Evolutionary conservation across 495 filamentous ascomycete species (phyloP), one percentile per base, ranked within the genome.

Genomic region (Xylaria sp.): DNA sequence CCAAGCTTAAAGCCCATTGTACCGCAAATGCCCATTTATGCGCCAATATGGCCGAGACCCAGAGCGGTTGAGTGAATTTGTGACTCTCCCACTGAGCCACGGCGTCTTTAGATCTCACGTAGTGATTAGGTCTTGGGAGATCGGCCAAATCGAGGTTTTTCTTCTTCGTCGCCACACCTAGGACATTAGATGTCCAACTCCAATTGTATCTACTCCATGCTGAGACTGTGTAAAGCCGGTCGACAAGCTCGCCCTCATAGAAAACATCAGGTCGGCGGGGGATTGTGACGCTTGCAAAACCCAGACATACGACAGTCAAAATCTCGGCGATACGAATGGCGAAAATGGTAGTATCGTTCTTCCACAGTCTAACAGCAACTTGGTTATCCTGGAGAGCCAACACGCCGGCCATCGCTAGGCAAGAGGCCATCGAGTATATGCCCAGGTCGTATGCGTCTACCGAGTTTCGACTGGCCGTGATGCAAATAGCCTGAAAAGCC

Each of bases 231-330:
- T 82, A 83, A 78, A 92, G 85, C 41, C 84, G 79, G 75, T 95
- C 93, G 12, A 96, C 90, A 12, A 82, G 72, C 52, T 86, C 78
- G 37, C 87, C 91, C 26, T 85, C 73, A 62, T 82, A 84, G 52
- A 82, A 89, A 44, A 96, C 88, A 61, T 90, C 84, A 11, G 93
- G 92, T 21, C 92, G 85, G 46, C 93, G 86, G 11, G 91, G 92
- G 15, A 94, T 75, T 14, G 76, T 79, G 58, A 88, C 68, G 74
- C 80, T 77, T 29, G 82, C 75, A 69, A 84, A 33, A 26, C 80
- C 75, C 17, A 85, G 74, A 8, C 74, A 75, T 12, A 85, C 52
- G 19, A 77, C 71, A 35, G 77, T 71, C 15, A 70, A 72, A 29
- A 86, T 68, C 69, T 87, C 84, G 1, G 72, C 70, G 9, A 81